Percentiles rank a stretch among this genome's conserved stretches.
These are phyloP conservation scores for Curvularia sp. DNA, from an alignment of 2,329 filamentous ascomycete genomes.

Conservation along the genomic window DNA sequence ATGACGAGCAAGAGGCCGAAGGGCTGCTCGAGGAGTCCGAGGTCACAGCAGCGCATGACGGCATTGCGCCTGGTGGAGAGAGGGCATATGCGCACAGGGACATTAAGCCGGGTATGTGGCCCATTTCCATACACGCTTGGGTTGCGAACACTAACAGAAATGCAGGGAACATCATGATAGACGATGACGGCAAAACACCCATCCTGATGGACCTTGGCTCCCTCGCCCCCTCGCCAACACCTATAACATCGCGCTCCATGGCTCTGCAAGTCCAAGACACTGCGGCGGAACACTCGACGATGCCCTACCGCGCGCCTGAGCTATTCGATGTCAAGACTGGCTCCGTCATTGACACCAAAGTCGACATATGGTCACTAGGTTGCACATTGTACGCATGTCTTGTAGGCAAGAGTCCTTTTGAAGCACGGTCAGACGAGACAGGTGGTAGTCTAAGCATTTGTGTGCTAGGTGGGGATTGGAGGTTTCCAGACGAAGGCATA, in stretches of 20 bases:
- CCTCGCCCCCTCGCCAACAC: constrained; percentile 82
- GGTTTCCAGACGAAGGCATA: constrained; percentile 86
- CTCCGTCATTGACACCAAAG: constrained; percentile 89
- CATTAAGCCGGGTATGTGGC: constrained; percentile 86
- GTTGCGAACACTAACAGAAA: constrained; percentile 18
- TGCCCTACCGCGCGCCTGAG: constrained; percentile 97
- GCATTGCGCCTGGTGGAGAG: constrained; percentile 71
- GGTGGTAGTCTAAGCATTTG: constrained; percentile 92
- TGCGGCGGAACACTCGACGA: constrained; percentile 94
- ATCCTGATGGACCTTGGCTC: constrained; percentile 98
- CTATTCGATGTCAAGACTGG: constrained; percentile 98
- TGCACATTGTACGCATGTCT: constrained; percentile 98
- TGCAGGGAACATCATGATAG: constrained; percentile 94
- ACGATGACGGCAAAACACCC: constrained; percentile 83
- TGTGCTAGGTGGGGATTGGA: constrained; percentile 92
- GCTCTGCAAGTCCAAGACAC: constrained; percentile 93
- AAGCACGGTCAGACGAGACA: constrained; percentile 94
- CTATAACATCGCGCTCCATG: constrained; percentile 87
- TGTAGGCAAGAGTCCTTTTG: constrained; percentile 95
- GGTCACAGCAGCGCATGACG: constrained; percentile 70
- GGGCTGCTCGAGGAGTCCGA: constrained; percentile 85
- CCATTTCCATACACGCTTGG: background rate
- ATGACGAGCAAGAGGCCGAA: constrained; percentile 77
- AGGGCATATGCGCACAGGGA: constrained; percentile 92
- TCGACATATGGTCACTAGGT: constrained; percentile 96